Evolutionary conservation across 805 yeast species (phyloP), one percentile per base, ranked within the genome.

Genomic region (Lachancea sp.): DNA sequence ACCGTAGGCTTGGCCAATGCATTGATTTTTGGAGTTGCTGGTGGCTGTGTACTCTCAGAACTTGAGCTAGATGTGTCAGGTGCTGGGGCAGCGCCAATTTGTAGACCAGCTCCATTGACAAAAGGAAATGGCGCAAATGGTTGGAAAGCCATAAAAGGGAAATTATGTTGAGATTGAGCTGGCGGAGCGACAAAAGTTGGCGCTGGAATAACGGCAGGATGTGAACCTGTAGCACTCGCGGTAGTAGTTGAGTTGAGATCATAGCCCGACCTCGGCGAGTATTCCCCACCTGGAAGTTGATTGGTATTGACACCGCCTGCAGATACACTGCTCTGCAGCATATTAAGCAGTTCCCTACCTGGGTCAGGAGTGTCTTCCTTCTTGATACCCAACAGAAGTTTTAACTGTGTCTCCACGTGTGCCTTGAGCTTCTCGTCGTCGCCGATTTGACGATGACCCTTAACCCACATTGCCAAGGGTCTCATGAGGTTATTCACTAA

Each of bases 331-430:
- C 63, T 58, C 47, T 74, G 77, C 45, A 83, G 67, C 57, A 82
- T 71, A 46, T 80, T 75, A 52, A 83, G 70, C 42, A 83, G 60
- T 39, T 81, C 90, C 68, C 90, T 78, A 24, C 92, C 92, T 1
- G 88, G 87, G 60, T 83, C 90, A 21, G 60, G 57, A 25, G 52
- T 54, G 21, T 45, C 63, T 47, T 41, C 60, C 51, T 52, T 59
- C 29, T 72, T 71, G 31, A 83, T 67, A 31, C 87, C 88, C 52
- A 83, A 66, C 46, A 80, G 65, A 12, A 67, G 60, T 64, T 82
- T 83, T 68, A 83, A 70, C 56, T 75, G 78, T 12, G 69, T 56
- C 52, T 84, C 87, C 2, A 85, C 89, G 45, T 73, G 70, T 33
- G 65, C 59, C 67, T 75, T 80, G 59, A 80, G 62, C 51, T 78